Evolutionary conservation across 441 rosid species (phyloP).

Genomic region (Lepidium campestre): DNA sequence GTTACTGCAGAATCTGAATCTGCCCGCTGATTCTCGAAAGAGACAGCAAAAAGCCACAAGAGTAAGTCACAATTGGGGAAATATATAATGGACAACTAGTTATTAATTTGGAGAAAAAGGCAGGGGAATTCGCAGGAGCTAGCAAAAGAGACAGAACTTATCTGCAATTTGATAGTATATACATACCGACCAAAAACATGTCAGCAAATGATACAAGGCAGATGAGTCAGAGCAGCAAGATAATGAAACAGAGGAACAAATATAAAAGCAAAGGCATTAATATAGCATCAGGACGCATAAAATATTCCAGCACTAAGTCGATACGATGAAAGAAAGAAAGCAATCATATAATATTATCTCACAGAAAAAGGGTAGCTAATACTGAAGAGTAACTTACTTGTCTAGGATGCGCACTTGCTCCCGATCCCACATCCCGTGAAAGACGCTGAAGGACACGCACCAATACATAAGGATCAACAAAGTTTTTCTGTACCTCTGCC

Average conservation of each 20-base stretch:
- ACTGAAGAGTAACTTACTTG: constrained; percentile 51
- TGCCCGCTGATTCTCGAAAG: constrained; percentile 61
- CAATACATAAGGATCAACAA: constrained; percentile 67
- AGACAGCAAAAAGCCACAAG: constrained; percentile 8
- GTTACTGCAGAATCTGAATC: constrained; percentile 90
- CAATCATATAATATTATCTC: neutral
- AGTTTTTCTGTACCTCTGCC: constrained; percentile 75
- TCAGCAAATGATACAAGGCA: constrained; percentile 2
- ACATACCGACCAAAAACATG: neutral
- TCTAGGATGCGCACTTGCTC: constrained; percentile 72
- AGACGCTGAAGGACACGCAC: constrained; percentile 83
- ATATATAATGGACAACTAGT: constrained; percentile 2
- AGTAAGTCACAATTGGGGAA: neutral
- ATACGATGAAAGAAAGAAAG: constrained; percentile 9
- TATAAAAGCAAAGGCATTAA: constrained; percentile 3
- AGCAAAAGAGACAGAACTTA: constrained; percentile 5
- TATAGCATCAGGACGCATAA: neutral
- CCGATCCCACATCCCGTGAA: constrained; percentile 83
- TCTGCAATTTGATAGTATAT: constrained; percentile 3
- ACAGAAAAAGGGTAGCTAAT: neutral
- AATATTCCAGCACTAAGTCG: neutral
- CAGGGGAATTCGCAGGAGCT: neutral
- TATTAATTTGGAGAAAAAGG: neutral
- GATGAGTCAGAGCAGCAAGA: neutral
- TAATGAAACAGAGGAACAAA: neutral